phyloP scores from a whole-genome alignment of 192 early-diverging fungal species.

The Dissophora globulifera region DNA sequence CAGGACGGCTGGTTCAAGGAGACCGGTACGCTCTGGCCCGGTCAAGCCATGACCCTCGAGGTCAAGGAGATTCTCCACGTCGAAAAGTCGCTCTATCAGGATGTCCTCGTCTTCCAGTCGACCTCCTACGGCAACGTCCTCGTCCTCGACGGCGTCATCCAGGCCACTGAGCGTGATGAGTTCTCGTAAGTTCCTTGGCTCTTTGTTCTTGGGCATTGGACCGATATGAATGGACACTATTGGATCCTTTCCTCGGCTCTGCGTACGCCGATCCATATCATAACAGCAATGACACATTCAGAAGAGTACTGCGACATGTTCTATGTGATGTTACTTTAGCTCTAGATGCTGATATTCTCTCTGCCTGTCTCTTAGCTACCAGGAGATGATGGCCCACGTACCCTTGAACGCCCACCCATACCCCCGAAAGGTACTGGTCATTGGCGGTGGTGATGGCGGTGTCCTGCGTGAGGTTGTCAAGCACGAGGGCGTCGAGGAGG shows the following conservation, averaged over 20 bases:
- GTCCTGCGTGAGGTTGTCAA: conserved; percentile 98
- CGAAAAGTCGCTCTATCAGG: conserved; percentile 96
- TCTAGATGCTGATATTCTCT: too few species aligned
- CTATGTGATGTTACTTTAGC: too few species aligned
- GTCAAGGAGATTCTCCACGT: conserved; percentile 95
- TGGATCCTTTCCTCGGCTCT: background rate
- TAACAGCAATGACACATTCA: too few species aligned
- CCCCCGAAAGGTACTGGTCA: conserved; percentile 95
- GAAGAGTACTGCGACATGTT: too few species aligned
- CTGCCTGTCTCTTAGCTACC: too few species aligned
- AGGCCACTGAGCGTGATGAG: conserved; percentile 98
- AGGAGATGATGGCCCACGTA: conserved; percentile 99
- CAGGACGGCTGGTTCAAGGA: conserved; percentile 98
- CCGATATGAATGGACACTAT: too few species aligned
- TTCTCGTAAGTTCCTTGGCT: conserved; percentile 94
- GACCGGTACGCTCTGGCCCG: conserved; percentile 94
- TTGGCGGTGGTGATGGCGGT: conserved; percentile 99
- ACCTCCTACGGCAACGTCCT: conserved; percentile 96
- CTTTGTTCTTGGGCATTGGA: too few species aligned
- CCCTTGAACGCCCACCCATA: conserved; percentile 94
- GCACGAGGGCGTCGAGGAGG: conserved; percentile 92
- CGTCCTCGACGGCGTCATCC: conserved; percentile 98
- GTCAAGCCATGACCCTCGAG: conserved; percentile 97
- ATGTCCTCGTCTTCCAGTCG: conserved; percentile 98
- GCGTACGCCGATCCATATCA: background rate